A percentile compares a stretch with the other conserved stretches of the same genome.
Evolutionary conservation across 371 early-diverging fungal genomes (phyloP).

Genomic region (Syncephalastrum racemosum): DNA sequence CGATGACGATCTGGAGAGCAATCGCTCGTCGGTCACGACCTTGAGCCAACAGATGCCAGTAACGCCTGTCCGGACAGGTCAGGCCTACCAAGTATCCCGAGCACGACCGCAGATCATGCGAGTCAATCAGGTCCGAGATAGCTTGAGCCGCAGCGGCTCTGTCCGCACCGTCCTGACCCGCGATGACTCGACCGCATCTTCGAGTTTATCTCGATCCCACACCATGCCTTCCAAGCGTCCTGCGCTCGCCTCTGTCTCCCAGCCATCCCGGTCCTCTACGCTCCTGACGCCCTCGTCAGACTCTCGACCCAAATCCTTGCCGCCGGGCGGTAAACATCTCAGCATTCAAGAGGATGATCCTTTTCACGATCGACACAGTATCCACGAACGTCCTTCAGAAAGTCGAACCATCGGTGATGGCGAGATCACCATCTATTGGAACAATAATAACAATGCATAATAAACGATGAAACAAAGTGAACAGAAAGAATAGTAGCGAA

Average conservation of each 20-base stretch:
- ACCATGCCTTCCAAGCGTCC: constrained; percentile 11
- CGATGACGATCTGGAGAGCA: constrained; percentile 5
- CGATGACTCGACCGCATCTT: constrained; percentile 2
- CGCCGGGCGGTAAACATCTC: not conserved
- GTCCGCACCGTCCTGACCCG: constrained; percentile 26
- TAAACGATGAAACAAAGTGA: no score
- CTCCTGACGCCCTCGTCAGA: not conserved
- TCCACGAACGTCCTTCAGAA: constrained; percentile 2
- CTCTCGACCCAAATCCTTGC: not conserved
- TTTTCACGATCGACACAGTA: constrained; percentile 41
- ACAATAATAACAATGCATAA: constrained; percentile 1
- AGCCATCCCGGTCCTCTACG: not conserved
- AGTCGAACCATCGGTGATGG: constrained; percentile 33
- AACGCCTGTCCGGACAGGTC: constrained; percentile 14
- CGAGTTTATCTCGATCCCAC: constrained; percentile 17
- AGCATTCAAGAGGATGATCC: constrained; percentile 19
- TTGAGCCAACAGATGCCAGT: constrained; percentile 6
- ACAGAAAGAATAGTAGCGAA: not conserved
- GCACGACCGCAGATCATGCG: constrained; percentile 48
- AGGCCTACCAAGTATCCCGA: constrained; percentile 40
- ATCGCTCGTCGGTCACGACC: constrained; percentile 22
- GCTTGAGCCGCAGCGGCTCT: constrained; percentile 35
- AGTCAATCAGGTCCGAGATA: constrained; percentile 35
- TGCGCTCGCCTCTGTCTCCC: not conserved
- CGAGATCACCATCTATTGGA: constrained; percentile 49